Evolutionary conservation across 495 filamentous ascomycete species (phyloP), one percentile per base, ranked within the genome.

Genomic region (Aspergillus incahuasiensis): DNA sequence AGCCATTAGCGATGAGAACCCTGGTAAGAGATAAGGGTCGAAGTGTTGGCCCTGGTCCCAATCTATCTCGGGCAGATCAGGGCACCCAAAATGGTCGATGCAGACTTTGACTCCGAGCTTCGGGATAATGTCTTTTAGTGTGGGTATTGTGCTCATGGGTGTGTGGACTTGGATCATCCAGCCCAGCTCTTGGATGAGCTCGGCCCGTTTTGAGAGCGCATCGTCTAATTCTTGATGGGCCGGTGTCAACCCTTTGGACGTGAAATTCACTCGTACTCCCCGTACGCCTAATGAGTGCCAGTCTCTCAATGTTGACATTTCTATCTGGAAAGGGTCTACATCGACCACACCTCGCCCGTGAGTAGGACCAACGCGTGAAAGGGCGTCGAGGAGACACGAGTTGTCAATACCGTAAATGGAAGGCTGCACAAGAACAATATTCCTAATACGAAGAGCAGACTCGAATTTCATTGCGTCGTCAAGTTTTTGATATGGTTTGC

Each of bases 341-440:
- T 71, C 73, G n/a, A 79, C 74, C 6, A 81, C 72, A 8, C 68
- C 79, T 54, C 78, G 68, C n/a, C 75, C 76, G 54, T 69, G 67
- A 25, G 64, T 65, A 20, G 74, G 72, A 5, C 73, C 74, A 35
- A 78, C 43, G 45, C 59, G 57, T 16, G 55, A 46, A 5, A 81
- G 65, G 9, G 75, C 74, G 44, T 76, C 70, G 20, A 82, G 59
- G 11, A 80, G 66, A 57, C 77, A 82, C n/a, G 74, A 74, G 45
- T 82, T 80, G 59, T 82, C 74, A 19, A 64, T 66, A 42, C 77
- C 78, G 55, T 81, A 82, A 48, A 76, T 68, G 12, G 75, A 78
- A 4, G 77, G 77, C 48, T 81, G 78, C 5, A 82, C 77, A 43
- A 81, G 67, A 24, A 79, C 75, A 15, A 78, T 59, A 34, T 78